These are phyloP conservation scores for Trichosporon coremiiforme DNA, from an alignment of 1,284 basidiomycete genomes.

Conservation along the genomic window DNA sequence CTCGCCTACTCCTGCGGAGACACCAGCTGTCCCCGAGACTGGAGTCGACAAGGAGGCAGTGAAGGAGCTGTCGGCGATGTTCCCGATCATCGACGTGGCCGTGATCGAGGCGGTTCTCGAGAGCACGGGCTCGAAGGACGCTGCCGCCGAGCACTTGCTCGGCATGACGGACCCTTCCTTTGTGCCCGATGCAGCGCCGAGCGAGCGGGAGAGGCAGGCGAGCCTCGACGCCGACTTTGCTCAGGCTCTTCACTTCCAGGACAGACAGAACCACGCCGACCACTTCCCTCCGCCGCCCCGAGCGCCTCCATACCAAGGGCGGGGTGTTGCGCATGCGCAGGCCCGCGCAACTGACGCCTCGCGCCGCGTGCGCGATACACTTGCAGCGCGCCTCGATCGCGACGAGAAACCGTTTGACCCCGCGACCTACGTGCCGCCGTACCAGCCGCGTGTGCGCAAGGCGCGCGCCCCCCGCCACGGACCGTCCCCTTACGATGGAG, in stretches of 20 bases:
- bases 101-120: conserved; percentile 55
- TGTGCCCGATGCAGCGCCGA: conserved; percentile 41
- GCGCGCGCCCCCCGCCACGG: conserved; percentile 26
- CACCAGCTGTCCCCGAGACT: conserved; percentile 42
- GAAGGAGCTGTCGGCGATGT: conserved; percentile 45
- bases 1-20: conserved; percentile 37
- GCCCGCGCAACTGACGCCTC: neutral
- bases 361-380: neutral
- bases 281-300: neutral
- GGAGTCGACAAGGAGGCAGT: neutral
- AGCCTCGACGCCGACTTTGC: conserved; percentile 55
- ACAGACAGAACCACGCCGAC: conserved; percentile 40
- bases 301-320: neutral
- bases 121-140: conserved; percentile 46
- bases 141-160: conserved; percentile 52
- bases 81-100: conserved; percentile 48
- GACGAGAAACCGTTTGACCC: neutral
- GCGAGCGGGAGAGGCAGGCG: conserved; percentile 36
- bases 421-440: conserved; percentile 39
- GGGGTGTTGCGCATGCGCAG: neutral
- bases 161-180: conserved; percentile 55
- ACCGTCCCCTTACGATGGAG: conserved; percentile 23
- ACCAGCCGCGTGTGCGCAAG: conserved; percentile 51
- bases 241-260: conserved; percentile 49
- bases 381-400: conserved; percentile 22